Evolutionary conservation across 441 rosid genomes (phyloP).

Genomic region (Isatis lusitanica): DNA sequence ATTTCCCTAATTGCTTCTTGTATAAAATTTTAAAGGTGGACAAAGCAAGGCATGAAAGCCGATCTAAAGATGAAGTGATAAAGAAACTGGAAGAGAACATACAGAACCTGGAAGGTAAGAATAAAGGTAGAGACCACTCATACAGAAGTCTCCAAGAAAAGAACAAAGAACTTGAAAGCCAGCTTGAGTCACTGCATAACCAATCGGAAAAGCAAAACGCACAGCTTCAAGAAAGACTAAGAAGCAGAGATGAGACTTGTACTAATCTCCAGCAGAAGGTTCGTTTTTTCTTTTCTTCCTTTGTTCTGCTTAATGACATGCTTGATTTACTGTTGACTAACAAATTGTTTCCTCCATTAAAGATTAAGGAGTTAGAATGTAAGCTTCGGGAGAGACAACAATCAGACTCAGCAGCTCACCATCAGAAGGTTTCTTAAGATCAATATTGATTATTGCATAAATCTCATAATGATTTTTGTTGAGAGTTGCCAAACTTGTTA

Average conservation of each 20-base stretch:
- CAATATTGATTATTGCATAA: not conserved
- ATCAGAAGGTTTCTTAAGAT: slow-evolving; percentile 55
- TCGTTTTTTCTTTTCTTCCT: not conserved
- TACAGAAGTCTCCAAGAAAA: slow-evolving; percentile 65
- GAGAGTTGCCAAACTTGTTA: slow-evolving; percentile 1
- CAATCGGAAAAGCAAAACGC: slow-evolving; percentile 63
- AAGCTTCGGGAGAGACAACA: slow-evolving; percentile 65
- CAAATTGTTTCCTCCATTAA: slow-evolving; percentile 10
- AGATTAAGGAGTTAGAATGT: slow-evolving; percentile 76
- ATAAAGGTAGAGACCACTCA: slow-evolving; percentile 59
- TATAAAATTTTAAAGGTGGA: slow-evolving; percentile 54
- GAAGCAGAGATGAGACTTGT: slow-evolving; percentile 71
- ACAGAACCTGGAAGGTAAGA: slow-evolving; percentile 64
- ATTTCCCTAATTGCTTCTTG: slow-evolving; percentile 4
- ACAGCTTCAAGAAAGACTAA: slow-evolving; percentile 70
- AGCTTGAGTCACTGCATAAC: slow-evolving; percentile 54
- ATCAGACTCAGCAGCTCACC: slow-evolving; percentile 51
- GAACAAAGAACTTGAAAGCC: slow-evolving; percentile 75
- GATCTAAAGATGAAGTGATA: slow-evolving; percentile 71
- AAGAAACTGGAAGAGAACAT: slow-evolving; percentile 75
- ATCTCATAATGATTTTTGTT: not conserved
- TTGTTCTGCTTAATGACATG: not conserved
- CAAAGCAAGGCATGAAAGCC: slow-evolving; percentile 71
- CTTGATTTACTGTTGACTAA: not conserved
- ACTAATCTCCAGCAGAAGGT: slow-evolving; percentile 72